A percentile compares a stretch with the other conserved stretches of the same genome.
Evolutionary conservation across 2,329 filamentous ascomycete species (phyloP).

Genomic region (Fonsecaea erecta): DNA sequence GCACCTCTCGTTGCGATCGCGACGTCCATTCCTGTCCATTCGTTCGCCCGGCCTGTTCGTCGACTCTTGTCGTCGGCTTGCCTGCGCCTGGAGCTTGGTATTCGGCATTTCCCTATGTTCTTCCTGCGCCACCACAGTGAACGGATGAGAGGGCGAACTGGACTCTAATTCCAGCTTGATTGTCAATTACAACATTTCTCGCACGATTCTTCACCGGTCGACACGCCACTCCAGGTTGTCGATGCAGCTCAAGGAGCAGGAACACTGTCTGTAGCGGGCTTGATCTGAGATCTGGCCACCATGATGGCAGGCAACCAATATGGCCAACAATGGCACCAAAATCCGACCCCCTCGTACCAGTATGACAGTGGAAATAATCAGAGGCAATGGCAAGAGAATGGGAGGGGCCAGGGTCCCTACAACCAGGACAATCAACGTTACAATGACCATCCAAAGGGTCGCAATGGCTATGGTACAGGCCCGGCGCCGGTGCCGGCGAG

Average conservation of each 20-base stretch:
- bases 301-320: slow-evolving; percentile 31
- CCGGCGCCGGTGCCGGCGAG: slow-evolving; percentile 4
- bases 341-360: slow-evolving; percentile 22
- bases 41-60: neutral
- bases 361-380: slow-evolving; percentile 30
- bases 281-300: neutral
- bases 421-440: slow-evolving; percentile 29
- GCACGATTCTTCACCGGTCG: neutral
- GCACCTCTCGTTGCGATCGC: neutral
- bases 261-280: neutral
- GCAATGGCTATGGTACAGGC: slow-evolving; percentile 22
- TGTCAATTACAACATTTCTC: neutral
- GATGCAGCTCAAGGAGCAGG: neutral
- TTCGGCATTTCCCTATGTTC: neutral
- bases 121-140: neutral
- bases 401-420: slow-evolving; percentile 18
- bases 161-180: neutral
- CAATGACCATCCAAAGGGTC: slow-evolving; percentile 25
- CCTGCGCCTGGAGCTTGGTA: neutral
- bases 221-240: neutral
- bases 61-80: slow-evolving; percentile 5
- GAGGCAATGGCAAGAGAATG: slow-evolving; percentile 30
- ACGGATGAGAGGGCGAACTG: neutral
- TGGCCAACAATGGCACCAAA: slow-evolving; percentile 33
- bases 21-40: neutral